Evolutionary conservation across 257 asterid genomes (phyloP).

Genomic region (Penstemon eatonii): DNA sequence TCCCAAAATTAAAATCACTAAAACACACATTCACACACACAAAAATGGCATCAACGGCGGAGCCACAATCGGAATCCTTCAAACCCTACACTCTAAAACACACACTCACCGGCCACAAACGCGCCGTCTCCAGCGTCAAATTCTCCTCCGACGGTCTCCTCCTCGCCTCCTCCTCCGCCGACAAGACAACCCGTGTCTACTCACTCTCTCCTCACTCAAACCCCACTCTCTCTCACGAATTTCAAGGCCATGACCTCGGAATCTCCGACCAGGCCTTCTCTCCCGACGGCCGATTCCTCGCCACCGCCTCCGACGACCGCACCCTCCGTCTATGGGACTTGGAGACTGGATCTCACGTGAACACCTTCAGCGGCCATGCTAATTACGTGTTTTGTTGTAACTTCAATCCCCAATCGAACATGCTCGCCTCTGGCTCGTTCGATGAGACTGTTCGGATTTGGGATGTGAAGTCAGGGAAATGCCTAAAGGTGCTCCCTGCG

Average conservation of each 20-base stretch:
- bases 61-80: conserved; percentile 45
- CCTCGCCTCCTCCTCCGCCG: conserved; percentile 84
- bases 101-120: conserved; percentile 76
- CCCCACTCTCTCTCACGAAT: conserved; percentile 47
- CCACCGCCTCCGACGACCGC: conserved; percentile 93
- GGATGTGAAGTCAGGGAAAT: conserved; percentile 93
- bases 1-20: background rate
- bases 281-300: conserved; percentile 71
- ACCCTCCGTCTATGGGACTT: conserved; percentile 88
- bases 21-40: background rate
- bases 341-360: conserved; percentile 67
- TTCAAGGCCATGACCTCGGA: conserved; percentile 78
- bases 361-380: conserved; percentile 84
- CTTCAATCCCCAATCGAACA: conserved; percentile 81
- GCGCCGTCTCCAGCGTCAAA: conserved; percentile 70
- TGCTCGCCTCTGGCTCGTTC: conserved; percentile 84
- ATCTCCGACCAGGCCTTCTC: conserved; percentile 88
- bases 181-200: conserved; percentile 77
- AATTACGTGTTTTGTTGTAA: conserved; percentile 84
- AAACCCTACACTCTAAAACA: conserved; percentile 73
- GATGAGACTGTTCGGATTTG: conserved; percentile 91
- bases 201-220: conserved; percentile 44
- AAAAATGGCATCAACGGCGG: conserved; percentile 48
- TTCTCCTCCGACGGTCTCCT: conserved; percentile 81
- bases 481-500: conserved; percentile 89